Evolutionary conservation across 345 rosid species (phyloP).

Genomic region (Triadica sebifera): DNA sequence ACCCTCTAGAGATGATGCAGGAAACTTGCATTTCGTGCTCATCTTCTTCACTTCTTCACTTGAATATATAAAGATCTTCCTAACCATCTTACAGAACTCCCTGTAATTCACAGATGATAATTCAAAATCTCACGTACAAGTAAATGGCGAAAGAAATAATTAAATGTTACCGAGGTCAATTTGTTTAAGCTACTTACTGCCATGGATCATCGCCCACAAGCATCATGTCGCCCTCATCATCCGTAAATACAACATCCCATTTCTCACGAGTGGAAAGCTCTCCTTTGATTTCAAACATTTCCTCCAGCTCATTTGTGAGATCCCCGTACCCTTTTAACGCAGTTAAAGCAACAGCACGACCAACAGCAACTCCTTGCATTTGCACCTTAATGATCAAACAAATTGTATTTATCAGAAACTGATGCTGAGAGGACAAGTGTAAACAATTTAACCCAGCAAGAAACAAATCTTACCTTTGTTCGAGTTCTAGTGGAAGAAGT

Average conservation of each 20-base stretch:
- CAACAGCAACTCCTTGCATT: constrained; percentile 88
- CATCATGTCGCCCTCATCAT: constrained; percentile 95
- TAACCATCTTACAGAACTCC: constrained; percentile 92
- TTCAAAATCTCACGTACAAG: background rate
- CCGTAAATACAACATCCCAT: constrained; percentile 87
- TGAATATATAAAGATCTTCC: constrained; percentile 70
- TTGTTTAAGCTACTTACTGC: constrained; percentile 55
- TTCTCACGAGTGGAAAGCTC: constrained; percentile 56
- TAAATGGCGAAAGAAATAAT: background rate
- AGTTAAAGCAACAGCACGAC: constrained; percentile 83
- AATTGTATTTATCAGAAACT: constrained; percentile 1
- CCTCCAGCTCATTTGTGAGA: constrained; percentile 72
- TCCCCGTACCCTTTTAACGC: constrained; percentile 59
- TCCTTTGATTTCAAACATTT: constrained; percentile 74
- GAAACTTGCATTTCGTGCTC: constrained; percentile 50
- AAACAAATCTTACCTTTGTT: constrained; percentile 47
- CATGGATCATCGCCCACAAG: constrained; percentile 96
- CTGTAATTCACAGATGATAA: constrained; percentile 37
- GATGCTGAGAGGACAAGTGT: background rate
- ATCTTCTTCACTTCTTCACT: constrained; percentile 81
- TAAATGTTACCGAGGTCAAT: background rate
- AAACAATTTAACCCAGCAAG: background rate
- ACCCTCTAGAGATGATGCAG: constrained; percentile 46
- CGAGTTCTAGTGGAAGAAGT: constrained; percentile 60
- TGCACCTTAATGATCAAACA: constrained; percentile 55